Base-by-base conservation (phyloP, 176 grass and related monocot species). In the Themeda triandra region DNA sequence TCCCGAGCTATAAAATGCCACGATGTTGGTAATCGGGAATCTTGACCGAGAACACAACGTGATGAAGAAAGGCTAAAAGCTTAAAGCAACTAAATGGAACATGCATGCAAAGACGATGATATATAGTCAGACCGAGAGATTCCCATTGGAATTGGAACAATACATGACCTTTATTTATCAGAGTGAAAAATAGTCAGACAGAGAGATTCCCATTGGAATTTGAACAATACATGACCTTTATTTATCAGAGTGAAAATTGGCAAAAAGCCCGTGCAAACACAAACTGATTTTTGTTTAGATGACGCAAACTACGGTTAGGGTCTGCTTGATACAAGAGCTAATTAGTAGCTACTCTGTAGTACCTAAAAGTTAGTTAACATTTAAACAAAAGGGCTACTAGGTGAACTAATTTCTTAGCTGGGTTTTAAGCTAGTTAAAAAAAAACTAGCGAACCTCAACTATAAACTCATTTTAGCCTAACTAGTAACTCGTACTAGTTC, bases 1-100 rank as follows among this genome's bases (percentile, higher is more conserved):
- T 80, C 63, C 63, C 63, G 78, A 68, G 78, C 42, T 32, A 51
- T 49, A 14, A 81, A 81, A 69, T 40, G 46, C 31, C 9, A 14
- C 30, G 15, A 3, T 8, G 10, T 24, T 80, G 42, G 78, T 33
- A 80, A 51, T n/a, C 45, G 64, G 18, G 45, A 12, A 69, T 69
- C 42, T 81, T 69, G 42, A 65, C 75, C 48, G 13, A 24, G 25
- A 7, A 45, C n/a, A 42, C 25, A 64, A 13, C 4, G 5, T 45
- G 37, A 44, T 79, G 8, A 29, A 63, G 28, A 63, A 35, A 31
- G 30, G 66, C 32, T 19, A 37, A 69, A 46, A 44, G 67, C 23
- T 63, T 31, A 19, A 77, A 77, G 53, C 31, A 39, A 13, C 31
- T 37, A 60, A 60, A 4, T 17, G 70, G 3, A 58, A 59, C 30